These are phyloP conservation scores for Agrocybe pediades DNA, from an alignment of 768 basidiomycete genomes.

Conservation along the genomic window DNA sequence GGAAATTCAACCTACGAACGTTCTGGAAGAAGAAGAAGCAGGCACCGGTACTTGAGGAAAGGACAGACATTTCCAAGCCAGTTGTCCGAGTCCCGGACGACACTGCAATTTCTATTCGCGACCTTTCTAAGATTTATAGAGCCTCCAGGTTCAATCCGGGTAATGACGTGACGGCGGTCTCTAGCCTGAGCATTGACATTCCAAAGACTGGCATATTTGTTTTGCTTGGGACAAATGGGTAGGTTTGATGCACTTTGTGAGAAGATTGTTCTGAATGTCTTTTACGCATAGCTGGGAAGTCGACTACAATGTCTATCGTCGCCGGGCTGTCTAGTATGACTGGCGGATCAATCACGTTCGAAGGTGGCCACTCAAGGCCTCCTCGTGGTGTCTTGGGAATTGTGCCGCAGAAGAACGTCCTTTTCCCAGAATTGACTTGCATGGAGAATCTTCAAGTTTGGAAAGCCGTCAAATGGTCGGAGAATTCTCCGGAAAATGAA, in stretches of 20 bases:
- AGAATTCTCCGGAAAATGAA: constrained; percentile 44
- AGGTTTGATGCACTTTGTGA: constrained; percentile 12
- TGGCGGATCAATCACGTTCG: constrained; percentile 58
- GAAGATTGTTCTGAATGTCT: background rate
- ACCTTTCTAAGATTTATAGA: constrained; percentile 61
- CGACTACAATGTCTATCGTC: constrained; percentile 68
- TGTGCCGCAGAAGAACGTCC: constrained; percentile 82
- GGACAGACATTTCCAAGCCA: too few species aligned
- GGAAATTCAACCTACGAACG: background rate
- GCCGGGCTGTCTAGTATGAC: constrained; percentile 64
- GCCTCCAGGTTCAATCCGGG: constrained; percentile 51
- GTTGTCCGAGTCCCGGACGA: too few species aligned
- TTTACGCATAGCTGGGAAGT: constrained; percentile 68
- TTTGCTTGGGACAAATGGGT: constrained; percentile 74
- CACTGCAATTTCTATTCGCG: constrained; percentile 61
- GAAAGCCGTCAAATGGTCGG: constrained; percentile 68
- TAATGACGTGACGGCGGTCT: constrained; percentile 58
- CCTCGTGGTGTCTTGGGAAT: constrained; percentile 74
- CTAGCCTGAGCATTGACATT: constrained; percentile 66
- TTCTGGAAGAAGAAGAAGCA: background rate
- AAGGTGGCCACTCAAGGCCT: constrained; percentile 54
- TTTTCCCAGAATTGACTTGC: constrained; percentile 77
- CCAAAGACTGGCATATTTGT: constrained; percentile 77
- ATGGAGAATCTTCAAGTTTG: constrained; percentile 73
- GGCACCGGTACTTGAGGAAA: background rate